These are phyloP conservation scores for Capsicum baccatum DNA, from an alignment of 257 asterid species.

Conservation along the genomic window DNA sequence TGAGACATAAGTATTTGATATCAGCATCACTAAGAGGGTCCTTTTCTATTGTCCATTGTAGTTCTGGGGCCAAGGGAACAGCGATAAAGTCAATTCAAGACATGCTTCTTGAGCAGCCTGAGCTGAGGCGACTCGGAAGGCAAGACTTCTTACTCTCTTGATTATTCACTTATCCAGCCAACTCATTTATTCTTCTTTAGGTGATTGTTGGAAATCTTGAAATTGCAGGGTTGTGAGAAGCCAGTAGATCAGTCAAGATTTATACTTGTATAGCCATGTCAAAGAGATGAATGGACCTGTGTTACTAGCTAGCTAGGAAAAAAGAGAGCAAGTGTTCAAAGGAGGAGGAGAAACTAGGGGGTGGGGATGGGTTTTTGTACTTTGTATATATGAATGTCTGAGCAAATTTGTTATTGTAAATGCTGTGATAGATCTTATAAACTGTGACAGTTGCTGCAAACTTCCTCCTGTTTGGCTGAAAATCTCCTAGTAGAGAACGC, in stretches of 20 bases:
- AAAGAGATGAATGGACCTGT: not conserved
- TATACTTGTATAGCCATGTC: constrained; percentile 25
- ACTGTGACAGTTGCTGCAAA: not conserved
- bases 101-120: constrained; percentile 81
- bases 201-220: constrained; percentile 15
- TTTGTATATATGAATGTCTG: constrained; percentile 3
- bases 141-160: constrained; percentile 28
- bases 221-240: constrained; percentile 46
- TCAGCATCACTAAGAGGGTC: constrained; percentile 17
- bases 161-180: not conserved
- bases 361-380: not conserved
- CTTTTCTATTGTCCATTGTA: constrained; percentile 28
- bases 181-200: not conserved
- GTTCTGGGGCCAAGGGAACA: constrained; percentile 45
- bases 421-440: not conserved
- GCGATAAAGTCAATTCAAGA: constrained; percentile 58
- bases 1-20: not conserved
- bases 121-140: constrained; percentile 76
- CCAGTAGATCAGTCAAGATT: constrained; percentile 26
- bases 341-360: not conserved
- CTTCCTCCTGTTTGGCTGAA: not conserved
- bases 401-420: not conserved
- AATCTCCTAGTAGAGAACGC: not conserved
- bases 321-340: not conserved
- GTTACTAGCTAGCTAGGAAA: not conserved